Evolutionary conservation across 1,284 basidiomycete species (phyloP).

Genomic region (Marasmius oreades): DNA sequence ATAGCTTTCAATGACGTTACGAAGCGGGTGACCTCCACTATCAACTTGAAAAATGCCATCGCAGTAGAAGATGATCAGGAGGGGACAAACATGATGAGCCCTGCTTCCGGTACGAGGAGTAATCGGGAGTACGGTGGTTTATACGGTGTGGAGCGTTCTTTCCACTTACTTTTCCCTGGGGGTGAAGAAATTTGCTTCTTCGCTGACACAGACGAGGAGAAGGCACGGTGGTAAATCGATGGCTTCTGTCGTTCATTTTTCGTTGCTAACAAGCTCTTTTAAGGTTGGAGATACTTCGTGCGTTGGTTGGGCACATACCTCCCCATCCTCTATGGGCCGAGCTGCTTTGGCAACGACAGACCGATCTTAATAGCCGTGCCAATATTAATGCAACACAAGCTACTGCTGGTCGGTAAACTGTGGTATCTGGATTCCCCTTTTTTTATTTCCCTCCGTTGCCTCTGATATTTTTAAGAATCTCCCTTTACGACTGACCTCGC

Average conservation of each 20-base stretch:
- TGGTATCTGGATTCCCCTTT: background rate
- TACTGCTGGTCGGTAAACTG: background rate
- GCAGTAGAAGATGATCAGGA: constrained; percentile 76
- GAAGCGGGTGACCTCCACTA: constrained; percentile 85
- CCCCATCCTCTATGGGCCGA: constrained; percentile 91
- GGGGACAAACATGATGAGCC: constrained; percentile 32
- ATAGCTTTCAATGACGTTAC: constrained; percentile 95
- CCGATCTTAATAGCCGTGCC: constrained; percentile 34
- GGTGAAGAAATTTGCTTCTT: constrained; percentile 87
- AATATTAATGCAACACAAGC: background rate
- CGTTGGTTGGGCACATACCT: constrained; percentile 83
- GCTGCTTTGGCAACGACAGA: constrained; percentile 75
- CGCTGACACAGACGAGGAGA: constrained; percentile 89
- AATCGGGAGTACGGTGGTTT: constrained; percentile 65
- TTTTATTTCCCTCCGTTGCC: background rate
- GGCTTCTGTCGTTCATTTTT: constrained; percentile 6
- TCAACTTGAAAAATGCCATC: constrained; percentile 85
- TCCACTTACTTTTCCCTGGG: constrained; percentile 80
- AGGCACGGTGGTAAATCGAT: constrained; percentile 73
- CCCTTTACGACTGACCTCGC: background rate
- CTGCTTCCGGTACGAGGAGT: constrained; percentile 36
- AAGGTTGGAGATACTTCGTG: constrained; percentile 80
- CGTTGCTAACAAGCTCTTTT: constrained; percentile 9
- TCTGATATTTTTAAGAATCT: background rate
- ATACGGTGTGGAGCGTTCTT: constrained; percentile 80